A percentile compares a stretch with the other conserved stretches of the same genome.
Conservation (phyloP, 305 asterid genomes). For the Fraxinus xanthoxyloides region DNA sequence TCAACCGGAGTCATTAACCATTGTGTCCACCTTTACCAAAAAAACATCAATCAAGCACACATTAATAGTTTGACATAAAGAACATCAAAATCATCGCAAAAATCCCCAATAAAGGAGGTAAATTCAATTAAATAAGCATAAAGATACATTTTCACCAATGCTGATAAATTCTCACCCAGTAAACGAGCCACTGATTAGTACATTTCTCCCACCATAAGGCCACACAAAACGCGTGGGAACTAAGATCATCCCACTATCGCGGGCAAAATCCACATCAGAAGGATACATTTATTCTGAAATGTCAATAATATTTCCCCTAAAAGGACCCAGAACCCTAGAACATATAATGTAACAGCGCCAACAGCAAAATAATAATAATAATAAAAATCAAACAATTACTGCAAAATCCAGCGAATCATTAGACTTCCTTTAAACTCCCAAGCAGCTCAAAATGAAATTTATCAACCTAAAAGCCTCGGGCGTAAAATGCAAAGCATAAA, state of each 20-base stretch:
- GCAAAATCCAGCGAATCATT: not conserved
- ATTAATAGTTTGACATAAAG: not conserved
- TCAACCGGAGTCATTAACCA: constrained; percentile 60
- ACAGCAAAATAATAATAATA: not conserved
- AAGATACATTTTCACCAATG: not conserved
- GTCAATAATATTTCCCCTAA: constrained; percentile 22
- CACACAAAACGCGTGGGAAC: constrained; percentile 81
- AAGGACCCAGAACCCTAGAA: constrained; percentile 8
- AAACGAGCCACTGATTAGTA: constrained; percentile 79
- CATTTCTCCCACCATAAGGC: constrained; percentile 95
- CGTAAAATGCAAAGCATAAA: not conserved
- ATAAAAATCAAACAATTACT: not conserved
- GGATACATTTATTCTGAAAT: constrained; percentile 47
- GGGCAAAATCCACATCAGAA: constrained; percentile 63
- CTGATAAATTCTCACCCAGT: constrained; percentile 64
- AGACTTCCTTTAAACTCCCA: not conserved
- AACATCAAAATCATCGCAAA: not conserved
- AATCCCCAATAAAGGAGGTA: not conserved
- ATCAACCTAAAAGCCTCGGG: not conserved
- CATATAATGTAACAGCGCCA: not conserved
- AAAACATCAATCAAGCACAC: not conserved
- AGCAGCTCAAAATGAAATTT: not conserved
- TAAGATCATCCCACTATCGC: constrained; percentile 57
- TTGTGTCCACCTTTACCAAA: constrained; percentile 42
- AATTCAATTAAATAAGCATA: not conserved